Percentiles rank a stretch among this genome's conserved stretches.
Evolutionary conservation across 768 basidiomycete genomes (phyloP).

Genomic region (Omphalotus guepiniiformis): DNA sequence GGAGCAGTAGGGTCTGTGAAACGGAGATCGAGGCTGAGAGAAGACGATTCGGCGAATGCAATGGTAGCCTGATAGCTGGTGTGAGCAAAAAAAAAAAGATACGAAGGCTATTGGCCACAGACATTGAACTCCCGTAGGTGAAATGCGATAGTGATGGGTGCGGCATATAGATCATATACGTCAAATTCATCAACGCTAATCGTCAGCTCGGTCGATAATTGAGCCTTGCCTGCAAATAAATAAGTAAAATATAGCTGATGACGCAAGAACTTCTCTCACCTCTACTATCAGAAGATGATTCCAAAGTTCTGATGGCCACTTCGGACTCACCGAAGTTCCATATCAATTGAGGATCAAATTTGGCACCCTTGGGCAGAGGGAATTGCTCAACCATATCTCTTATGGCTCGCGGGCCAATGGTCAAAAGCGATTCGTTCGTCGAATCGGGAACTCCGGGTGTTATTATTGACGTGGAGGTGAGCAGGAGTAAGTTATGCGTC

Average conservation of each 20-base stretch:
- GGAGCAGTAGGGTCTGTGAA: conserved; percentile 75
- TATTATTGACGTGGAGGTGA: conserved; percentile 53
- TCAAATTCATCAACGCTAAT: conserved; percentile 83
- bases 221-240: conserved; percentile 45
- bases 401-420: conserved; percentile 68
- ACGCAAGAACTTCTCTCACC: conserved; percentile 32
- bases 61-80: conserved; percentile 59
- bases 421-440: conserved; percentile 56
- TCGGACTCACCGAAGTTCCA: conserved; percentile 76
- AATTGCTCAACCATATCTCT: conserved; percentile 84
- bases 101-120: too few relatives aligned
- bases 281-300: conserved; percentile 61
- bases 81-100: conserved; percentile 3
- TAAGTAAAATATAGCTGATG: neutral
- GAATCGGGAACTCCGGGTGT: conserved; percentile 63
- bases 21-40: conserved; percentile 59
- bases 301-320: conserved; percentile 64
- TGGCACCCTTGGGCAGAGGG: conserved; percentile 53
- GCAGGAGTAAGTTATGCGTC: conserved; percentile 69
- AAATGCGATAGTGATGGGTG: conserved; percentile 69
- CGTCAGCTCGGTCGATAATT: conserved; percentile 71
- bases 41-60: conserved; percentile 70
- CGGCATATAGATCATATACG: conserved; percentile 57
- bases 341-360: conserved; percentile 72
- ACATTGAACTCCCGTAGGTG: conserved; percentile 85